These are phyloP conservation scores for Leccinum angustisporum DNA, from an alignment of 1,284 basidiomycete species.

Conservation along the genomic window DNA sequence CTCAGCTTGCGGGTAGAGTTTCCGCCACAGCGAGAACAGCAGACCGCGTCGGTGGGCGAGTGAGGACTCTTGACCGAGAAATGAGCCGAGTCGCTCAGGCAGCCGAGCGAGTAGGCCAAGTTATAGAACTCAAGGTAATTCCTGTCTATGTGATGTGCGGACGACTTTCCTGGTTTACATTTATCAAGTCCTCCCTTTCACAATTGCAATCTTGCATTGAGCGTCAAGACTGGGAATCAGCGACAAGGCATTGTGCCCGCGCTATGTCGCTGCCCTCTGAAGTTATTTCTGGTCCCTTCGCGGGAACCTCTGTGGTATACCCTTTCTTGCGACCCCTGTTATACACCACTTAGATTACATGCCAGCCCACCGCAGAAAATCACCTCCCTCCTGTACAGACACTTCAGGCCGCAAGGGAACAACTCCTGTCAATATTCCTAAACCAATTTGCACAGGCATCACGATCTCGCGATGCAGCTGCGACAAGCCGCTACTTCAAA, in stretches of 20 bases:
- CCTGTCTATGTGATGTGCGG: neutral
- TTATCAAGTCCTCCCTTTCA: conserved; percentile 70
- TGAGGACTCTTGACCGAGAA: conserved; percentile 86
- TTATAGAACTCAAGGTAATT: conserved; percentile 86
- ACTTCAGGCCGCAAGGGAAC: conserved; percentile 71
- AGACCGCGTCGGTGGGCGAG: conserved; percentile 86
- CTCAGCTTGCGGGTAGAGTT: conserved; percentile 56
- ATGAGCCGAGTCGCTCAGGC: conserved; percentile 86
- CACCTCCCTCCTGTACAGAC: conserved; percentile 86
- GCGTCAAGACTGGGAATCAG: conserved; percentile 91
- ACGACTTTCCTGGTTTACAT: conserved; percentile 13
- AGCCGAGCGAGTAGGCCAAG: conserved; percentile 80
- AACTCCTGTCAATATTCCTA: conserved; percentile 78
- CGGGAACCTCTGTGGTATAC: conserved; percentile 81
- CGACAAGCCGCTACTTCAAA: conserved; percentile 94
- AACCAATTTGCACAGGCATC: conserved; percentile 81
- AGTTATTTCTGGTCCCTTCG: conserved; percentile 83
- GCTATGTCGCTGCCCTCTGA: conserved; percentile 83
- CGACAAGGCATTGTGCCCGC: conserved; percentile 84
- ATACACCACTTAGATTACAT: conserved; percentile 8
- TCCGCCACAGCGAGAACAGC: conserved; percentile 78
- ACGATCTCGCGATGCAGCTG: conserved; percentile 75
- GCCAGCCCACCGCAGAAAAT: conserved; percentile 84
- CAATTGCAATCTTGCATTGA: conserved; percentile 80
- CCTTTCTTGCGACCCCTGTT: neutral